Percentiles rank a stretch among this genome's conserved stretches.
Conservation (phyloP, 2,329 filamentous ascomycete species). For the Coleophoma eucalyptorum region DNA sequence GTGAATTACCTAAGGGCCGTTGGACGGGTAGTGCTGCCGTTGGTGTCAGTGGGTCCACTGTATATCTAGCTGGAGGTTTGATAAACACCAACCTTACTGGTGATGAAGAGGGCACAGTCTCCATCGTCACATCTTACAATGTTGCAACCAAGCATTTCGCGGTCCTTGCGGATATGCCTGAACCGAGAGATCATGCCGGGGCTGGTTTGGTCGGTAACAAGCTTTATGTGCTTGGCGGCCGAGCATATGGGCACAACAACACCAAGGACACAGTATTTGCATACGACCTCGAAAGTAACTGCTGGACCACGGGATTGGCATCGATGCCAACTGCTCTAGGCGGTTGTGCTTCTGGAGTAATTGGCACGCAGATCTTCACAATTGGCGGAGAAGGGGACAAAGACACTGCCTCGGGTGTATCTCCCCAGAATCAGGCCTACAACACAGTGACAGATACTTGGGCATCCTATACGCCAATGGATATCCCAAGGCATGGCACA, state of each 20-base stretch:
- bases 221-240: constrained; percentile 26
- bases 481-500: constrained; percentile 30
- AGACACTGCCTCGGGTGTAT: constrained; percentile 17
- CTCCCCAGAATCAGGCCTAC: constrained; percentile 27
- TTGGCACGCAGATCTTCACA: constrained; percentile 27
- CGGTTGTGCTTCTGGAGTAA: constrained; percentile 21
- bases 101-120: constrained; percentile 16
- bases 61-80: constrained; percentile 36
- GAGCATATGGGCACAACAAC: constrained; percentile 23
- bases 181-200: constrained; percentile 29
- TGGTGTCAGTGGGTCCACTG: constrained; percentile 23
- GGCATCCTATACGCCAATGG: constrained; percentile 23
- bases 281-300: constrained; percentile 25
- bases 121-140: constrained; percentile 22
- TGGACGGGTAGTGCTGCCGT: constrained; percentile 29
- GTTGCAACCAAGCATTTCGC: constrained; percentile 23
- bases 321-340: constrained; percentile 35
- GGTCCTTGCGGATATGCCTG: constrained; percentile 27
- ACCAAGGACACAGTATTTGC: constrained; percentile 30
- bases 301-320: constrained; percentile 23
- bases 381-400: constrained; percentile 35
- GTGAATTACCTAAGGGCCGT: constrained; percentile 21
- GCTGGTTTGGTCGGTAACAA: constrained; percentile 26
- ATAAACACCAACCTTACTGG: constrained; percentile 17
- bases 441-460: constrained; percentile 24